These are phyloP conservation scores for Wickerhamiella musiphila DNA, from an alignment of 805 yeast genomes.

Conservation along the genomic window DNA sequence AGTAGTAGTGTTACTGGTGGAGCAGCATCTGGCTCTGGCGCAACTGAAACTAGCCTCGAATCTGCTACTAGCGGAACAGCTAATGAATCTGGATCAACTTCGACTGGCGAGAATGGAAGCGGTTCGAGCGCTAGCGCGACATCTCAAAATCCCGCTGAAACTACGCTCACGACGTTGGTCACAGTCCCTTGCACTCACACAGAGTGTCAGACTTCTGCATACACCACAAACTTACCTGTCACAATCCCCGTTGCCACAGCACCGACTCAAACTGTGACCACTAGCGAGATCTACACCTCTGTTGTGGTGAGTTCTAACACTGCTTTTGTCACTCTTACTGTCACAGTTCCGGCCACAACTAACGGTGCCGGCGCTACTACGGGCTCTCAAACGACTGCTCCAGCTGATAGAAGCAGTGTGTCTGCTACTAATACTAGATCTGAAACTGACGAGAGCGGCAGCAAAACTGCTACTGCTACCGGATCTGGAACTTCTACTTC, in stretches of 20 bases:
- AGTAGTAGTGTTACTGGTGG: not conserved
- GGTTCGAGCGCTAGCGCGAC: too few relatives aligned
- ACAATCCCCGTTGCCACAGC: not conserved
- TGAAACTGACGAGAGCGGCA: too few relatives aligned
- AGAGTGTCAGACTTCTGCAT: not conserved
- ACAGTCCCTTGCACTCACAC: constrained; percentile 5
- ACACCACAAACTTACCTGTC: not conserved
- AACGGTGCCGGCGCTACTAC: not conserved
- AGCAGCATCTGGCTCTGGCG: not conserved
- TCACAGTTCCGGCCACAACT: not conserved
- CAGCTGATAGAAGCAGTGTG: not conserved
- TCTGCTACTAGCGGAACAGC: too few relatives aligned
- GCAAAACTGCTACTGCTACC: not conserved
- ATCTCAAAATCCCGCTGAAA: too few relatives aligned
- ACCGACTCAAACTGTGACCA: not conserved
- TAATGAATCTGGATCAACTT: constrained; percentile 1
- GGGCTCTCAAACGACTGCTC: not conserved
- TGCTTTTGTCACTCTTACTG: not conserved
- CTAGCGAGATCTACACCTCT: not conserved
- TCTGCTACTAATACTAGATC: too few relatives aligned
- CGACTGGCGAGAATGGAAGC: too few relatives aligned
- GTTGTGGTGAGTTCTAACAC: not conserved
- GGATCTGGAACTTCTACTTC: too few relatives aligned
- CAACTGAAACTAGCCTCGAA: too few relatives aligned
- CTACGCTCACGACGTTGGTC: constrained; percentile 2